Evolutionary conservation across 1,284 basidiomycete genomes (phyloP).

Genomic region (Stygiomarasmius scandens): DNA sequence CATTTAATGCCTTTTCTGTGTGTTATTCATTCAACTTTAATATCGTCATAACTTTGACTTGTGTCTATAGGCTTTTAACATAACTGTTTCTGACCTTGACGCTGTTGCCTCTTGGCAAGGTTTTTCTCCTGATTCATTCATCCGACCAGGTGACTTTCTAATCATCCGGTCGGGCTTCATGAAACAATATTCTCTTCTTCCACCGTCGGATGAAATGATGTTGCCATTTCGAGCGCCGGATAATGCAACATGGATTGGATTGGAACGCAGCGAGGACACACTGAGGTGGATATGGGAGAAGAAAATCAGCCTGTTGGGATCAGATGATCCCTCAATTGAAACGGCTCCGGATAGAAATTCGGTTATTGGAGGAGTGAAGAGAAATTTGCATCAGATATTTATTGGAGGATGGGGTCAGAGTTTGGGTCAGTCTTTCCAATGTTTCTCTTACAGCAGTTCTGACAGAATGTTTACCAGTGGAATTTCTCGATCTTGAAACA

Average conservation of each 20-base stretch:
- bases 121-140: conserved; percentile 8
- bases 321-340: conserved; percentile 17
- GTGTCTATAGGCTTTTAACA: neutral
- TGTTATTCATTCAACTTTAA: neutral
- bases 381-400: neutral
- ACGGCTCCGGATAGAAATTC: neutral
- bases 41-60: too few relatives aligned
- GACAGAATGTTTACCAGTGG: neutral
- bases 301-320: conserved; percentile 14
- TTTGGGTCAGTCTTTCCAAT: neutral
- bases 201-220: conserved; percentile 6
- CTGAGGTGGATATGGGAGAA: conserved; percentile 20
- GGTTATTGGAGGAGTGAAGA: conserved; percentile 1
- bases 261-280: conserved; percentile 14
- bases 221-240: conserved; percentile 9
- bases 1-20: conserved; percentile 8
- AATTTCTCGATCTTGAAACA: neutral
- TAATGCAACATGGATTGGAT: conserved; percentile 8
- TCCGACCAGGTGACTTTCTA: conserved; percentile 17
- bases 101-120: conserved; percentile 15
- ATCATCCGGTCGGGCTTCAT: conserved; percentile 18
- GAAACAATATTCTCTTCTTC: conserved; percentile 12
- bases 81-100: conserved; percentile 11
- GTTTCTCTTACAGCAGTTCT: neutral
- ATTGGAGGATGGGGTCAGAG: neutral